Evolutionary conservation across 2,329 filamentous ascomycete genomes (phyloP).

Genomic region (Apiospora sp.): DNA sequence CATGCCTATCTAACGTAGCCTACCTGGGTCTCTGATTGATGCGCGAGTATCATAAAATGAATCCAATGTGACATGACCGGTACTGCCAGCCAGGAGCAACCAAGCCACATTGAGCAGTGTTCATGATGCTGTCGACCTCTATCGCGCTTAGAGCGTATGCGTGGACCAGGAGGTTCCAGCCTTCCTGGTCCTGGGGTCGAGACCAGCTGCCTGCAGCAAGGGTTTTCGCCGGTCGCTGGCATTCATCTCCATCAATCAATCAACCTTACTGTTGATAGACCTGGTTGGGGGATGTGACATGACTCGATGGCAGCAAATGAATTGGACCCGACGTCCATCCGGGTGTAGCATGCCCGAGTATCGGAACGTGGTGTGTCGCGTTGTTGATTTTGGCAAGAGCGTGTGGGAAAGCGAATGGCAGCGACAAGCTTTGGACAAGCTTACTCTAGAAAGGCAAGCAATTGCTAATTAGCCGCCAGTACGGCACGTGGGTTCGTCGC

Average conservation of each 20-base stretch:
- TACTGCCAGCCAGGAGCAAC: not conserved
- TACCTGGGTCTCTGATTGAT: not conserved
- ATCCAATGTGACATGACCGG: not conserved
- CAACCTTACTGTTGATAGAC: not conserved
- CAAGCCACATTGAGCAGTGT: not conserved
- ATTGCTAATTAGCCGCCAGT: not conserved
- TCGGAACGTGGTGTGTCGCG: not conserved
- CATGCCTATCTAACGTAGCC: not conserved
- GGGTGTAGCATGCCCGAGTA: not conserved
- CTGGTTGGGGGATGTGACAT: not conserved
- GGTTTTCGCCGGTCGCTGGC: not conserved
- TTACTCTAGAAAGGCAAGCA: not conserved
- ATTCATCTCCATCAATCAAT: not conserved
- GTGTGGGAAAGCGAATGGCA: not conserved
- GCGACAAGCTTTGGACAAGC: conserved; percentile 1
- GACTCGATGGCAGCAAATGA: not conserved
- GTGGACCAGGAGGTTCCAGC: not conserved
- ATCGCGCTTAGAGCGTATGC: not conserved
- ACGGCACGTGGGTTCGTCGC: not conserved
- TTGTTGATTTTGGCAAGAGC: not conserved
- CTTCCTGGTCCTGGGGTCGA: not conserved
- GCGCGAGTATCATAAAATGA: not conserved
- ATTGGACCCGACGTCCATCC: not conserved
- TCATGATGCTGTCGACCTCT: not conserved
- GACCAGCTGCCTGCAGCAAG: not conserved